Base-by-base conservation (phyloP, 2,329 filamentous ascomycete species). In the Pseudogymnoascus destructans region DNA sequence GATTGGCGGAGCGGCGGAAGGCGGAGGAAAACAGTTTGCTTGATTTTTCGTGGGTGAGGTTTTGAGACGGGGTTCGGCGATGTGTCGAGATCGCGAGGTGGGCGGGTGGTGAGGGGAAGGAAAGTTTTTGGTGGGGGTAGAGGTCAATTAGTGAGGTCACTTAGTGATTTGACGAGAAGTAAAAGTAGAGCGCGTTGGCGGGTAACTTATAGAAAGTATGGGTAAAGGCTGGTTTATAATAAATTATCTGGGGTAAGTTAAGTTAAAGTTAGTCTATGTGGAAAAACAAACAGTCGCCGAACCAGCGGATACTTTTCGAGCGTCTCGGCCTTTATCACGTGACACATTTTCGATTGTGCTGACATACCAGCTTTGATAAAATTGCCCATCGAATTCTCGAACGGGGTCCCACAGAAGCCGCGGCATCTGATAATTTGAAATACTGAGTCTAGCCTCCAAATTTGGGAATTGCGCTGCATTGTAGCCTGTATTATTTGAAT, bases 11-110 rank as follows among this genome's bases (percentile, higher is more conserved):
- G 78, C 70, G 86, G 74, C 61, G 74, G 71, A 92, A 82, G 64
- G 81, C 77, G 73, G 85, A 89, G 77, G 89, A 89, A 80, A 95
- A 95, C 92, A 95, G 81, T 78, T 91, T 95, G 88, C 75, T 85
- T 82, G 46, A 52, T 52, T 52, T 52, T 52, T 52, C 46, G 46
- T 30, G 25, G 25, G 46, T 30, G 25, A 32, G 46, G 27, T 30
- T 30, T 52, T 30, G 23, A 30, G 46, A 25, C 46, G 46, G 46
- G 46, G 46, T 52, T 52, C 46, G n/a, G 25, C 46, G 46, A 52
- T 52, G 7, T 52, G 46, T 52, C 25, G 46, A 52, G 46, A 52
- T 52, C 46, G 46, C 9, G 23, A 30, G 46, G 25, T 52, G 25
- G 46, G 46, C 32, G n/a, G 27, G 27, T 30, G 27, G 27, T 30